Evolutionary conservation across 495 filamentous ascomycete genomes (phyloP), one percentile per base, ranked within the genome.

Genomic region (Tetracladium setigerum): DNA sequence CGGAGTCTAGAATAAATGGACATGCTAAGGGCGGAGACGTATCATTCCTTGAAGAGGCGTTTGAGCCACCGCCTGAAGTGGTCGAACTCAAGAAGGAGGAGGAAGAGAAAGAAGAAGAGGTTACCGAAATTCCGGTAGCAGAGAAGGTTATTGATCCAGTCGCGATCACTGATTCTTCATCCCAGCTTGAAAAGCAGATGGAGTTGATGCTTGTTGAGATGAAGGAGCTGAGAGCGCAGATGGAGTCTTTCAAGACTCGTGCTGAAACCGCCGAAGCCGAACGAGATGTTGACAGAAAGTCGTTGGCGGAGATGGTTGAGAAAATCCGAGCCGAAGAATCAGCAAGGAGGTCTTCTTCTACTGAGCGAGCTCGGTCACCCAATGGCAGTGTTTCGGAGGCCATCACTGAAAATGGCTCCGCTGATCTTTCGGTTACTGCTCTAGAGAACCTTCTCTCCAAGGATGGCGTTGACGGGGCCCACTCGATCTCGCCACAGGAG

Each of bases 231-330:
- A 87, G 82, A 61, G 71, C 79, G 47, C 80, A 91, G 62, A 81
- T 95, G 57, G 82, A 91, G 40, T 66, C 67, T 0, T 95, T 87
- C 66, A 82, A 82, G 53, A 66, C 76, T 13, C 79, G 86, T 12
- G 88, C 89, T 2, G 83, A 95, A 62, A 78, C 68, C 39, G 89
- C 90, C 3, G 89, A 95, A 59, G 69, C 73, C 15, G 88, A 95
- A 52, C 73, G 77, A 19, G 72, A 76, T 47, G 67, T 73, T 32
- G 74, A 79, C 40, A 79, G 82, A 42, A 82, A 82, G 59, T 86
- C 82, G 1, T 66, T 98, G 17, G 82, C 83, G 0, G 88, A 95
- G 60, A 91, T 96, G 89, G 82, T 96, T 13, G 78, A 86, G 55
- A 83, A 83, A 24, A 80, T 95, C 37, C 78, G 87, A 38, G 71